phyloP scores from a whole-genome alignment of 495 filamentous ascomycete genomes.

The Platismatia glauca region DNA sequence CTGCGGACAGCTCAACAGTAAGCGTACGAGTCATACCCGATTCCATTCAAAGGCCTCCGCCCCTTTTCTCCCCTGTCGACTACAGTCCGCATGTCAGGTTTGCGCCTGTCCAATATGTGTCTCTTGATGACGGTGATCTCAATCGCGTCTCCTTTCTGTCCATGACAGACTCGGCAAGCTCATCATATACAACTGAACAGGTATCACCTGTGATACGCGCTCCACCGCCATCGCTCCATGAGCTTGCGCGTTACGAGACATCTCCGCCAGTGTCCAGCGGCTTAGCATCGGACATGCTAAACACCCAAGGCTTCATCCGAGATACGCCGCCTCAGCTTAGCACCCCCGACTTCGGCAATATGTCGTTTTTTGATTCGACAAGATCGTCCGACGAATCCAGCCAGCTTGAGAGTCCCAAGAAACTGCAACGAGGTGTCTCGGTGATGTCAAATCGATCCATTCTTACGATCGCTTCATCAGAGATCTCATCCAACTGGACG shows the following conservation, averaged over 20 bases:
- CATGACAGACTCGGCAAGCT: constrained; percentile 15
- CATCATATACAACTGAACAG: constrained; percentile 13
- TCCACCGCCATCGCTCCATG: background rate
- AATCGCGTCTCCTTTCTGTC: constrained; percentile 21
- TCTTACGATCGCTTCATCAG: constrained; percentile 24
- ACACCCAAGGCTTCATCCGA: background rate
- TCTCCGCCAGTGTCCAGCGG: constrained; percentile 1
- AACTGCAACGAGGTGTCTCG: constrained; percentile 15
- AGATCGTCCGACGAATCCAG: constrained; percentile 9
- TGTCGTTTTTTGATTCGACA: constrained; percentile 12
- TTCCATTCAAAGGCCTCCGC: constrained; percentile 16
- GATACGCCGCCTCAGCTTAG: constrained; percentile 16
- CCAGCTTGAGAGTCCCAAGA: background rate
- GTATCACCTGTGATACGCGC: constrained; percentile 6
- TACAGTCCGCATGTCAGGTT: constrained; percentile 17
- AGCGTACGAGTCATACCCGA: constrained; percentile 18
- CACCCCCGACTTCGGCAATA: constrained; percentile 11
- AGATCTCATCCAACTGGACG: constrained; percentile 24
- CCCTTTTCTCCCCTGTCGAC: constrained; percentile 14
- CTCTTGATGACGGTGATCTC: constrained; percentile 4
- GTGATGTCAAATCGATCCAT: constrained; percentile 23
- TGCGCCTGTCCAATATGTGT: background rate
- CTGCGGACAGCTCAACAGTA: constrained; percentile 11
- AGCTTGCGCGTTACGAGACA: background rate
- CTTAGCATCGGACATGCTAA: background rate